Evolutionary conservation across 169 alveolate species (phyloP), one percentile per base, ranked within the genome.

Genomic region (Eimeria sp.): DNA sequence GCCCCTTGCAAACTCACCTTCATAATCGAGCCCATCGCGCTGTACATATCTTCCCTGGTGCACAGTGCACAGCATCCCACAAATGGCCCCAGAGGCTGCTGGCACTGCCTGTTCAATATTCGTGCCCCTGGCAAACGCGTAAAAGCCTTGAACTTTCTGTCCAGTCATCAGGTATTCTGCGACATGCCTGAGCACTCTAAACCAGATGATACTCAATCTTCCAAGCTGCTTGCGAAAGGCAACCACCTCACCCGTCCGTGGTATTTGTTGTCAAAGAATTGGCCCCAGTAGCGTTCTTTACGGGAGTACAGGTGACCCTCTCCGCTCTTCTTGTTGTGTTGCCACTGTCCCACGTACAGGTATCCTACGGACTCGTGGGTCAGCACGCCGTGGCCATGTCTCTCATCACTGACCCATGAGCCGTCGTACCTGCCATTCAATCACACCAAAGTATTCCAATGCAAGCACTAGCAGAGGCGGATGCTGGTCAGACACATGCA

Each of bases 291-390:
- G 43, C 95, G 89, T 66, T 89, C 95, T 18, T 72, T 89, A 11
- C 74, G 77, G 25, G 95, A 78, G 83, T 90, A 90, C 30, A 85
- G 85, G 37, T 90, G 96, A 1, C 97, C 97, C 54, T 89, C 95
- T 25, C 97, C 97, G 71, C 78, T 27, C 96, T 82, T 88, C 68
- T 89, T 76, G 74, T 95, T 88, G 90, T 64, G 68, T 13, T 78
- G 76, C 97, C 97, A 95, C 91, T 95, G 96, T 33, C 97, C 97
- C 40, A 76, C 97, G 85, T 95, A 95, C 20, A 95, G 49, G 74
- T 88, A 87, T 37, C 85, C 74, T 11, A 66, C 88, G 27, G 89
- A 43, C 62, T 85, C 95, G 78, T 80, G 90, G 33, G 90, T 80
- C 49, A 95, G 89, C 27, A 95, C 97, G 40, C 97, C 97, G 68